Conservation (phyloP, 495 filamentous ascomycete genomes). For the Trichoderma gamsii region DNA sequence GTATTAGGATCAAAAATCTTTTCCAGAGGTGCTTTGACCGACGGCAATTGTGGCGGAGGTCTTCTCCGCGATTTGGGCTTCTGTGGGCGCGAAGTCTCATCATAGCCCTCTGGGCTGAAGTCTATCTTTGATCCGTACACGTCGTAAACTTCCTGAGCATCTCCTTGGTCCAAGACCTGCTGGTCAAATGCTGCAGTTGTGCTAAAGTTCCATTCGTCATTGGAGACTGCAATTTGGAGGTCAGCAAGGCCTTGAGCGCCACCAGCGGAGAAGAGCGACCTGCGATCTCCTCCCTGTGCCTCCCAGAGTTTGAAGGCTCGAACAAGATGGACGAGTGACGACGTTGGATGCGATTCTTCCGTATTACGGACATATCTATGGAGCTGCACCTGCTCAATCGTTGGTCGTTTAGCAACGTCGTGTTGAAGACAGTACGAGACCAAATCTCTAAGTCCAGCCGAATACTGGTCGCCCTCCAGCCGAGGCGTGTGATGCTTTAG, state of each 20-base stretch:
- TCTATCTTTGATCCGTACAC: conserved; percentile 46
- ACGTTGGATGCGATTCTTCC: conserved; percentile 59
- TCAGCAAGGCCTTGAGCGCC: conserved; percentile 59
- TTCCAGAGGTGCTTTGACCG: conserved; percentile 45
- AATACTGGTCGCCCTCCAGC: conserved; percentile 71
- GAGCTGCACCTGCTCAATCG: conserved; percentile 57
- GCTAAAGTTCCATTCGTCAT: conserved; percentile 89
- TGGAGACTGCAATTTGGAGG: conserved; percentile 33
- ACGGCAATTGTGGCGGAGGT: conserved; percentile 45
- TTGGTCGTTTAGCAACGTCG: conserved; percentile 66
- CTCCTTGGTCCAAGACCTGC: conserved; percentile 40
- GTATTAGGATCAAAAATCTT: conserved; percentile 55
- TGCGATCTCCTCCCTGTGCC: conserved; percentile 70
- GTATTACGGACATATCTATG: conserved; percentile 61
- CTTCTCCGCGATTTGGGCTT: conserved; percentile 42
- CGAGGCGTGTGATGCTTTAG: conserved; percentile 58
- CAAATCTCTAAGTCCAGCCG: conserved; percentile 65
- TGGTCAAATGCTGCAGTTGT: conserved; percentile 79
- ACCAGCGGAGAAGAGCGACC: conserved; percentile 70
- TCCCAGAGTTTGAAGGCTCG: conserved; percentile 83
- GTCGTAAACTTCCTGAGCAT: conserved; percentile 43
- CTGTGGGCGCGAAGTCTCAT: conserved; percentile 33
- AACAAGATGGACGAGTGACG: conserved; percentile 65
- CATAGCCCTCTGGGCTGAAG: conserved; percentile 35
- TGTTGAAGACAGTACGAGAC: conserved; percentile 75